Base-by-base conservation (phyloP, 352 stramenopile species). In the Globisporangium barbulae region DNA sequence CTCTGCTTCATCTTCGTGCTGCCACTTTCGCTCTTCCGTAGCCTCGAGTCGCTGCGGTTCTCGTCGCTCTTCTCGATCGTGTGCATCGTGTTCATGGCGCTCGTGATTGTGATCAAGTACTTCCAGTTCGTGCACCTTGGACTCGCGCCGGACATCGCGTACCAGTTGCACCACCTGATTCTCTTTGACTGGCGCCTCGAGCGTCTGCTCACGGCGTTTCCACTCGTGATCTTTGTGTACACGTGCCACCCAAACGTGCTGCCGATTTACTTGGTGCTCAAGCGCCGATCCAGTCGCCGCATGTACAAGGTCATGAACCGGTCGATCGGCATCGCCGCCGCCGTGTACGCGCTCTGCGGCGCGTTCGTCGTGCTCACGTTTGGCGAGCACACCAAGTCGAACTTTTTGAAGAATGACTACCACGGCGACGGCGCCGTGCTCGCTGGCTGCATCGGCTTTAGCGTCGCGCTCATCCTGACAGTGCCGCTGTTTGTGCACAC, bases 231-330 rank as follows among this genome's bases (percentile, higher is more conserved):
- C 33, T 96, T 95, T 45, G 88, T 79, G 53, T 96, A 83, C 79
- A 96, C 88, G 9, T 96, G 88, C 53, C 88, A 96, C 52, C 88
- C 88, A 17, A 96, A 95, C 67, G 83, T 96, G 33, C 75, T 95
- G 19, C 88, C 88, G 8, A 96, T 96, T 52, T 96, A 94, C 66
- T 69, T 94, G 53, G 83, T 95, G 49, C 88, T 96, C 55, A 93
- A 96, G 70, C 81, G 81, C 41, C 85, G 82, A 2, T 95, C 86
- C 13, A 92, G 78, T 52, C 72, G 67, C 44, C 83, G 88, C 31
- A 96, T 95, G 86, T 91, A 89, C 78, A 96, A 96, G 63, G 64
- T 96, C 35, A 89, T 96, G 75, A 89, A 93, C 61, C 83, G 88
- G 47, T 93, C 85, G 65, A 81, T 96, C 55, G 83, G 76, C 19